These are phyloP conservation scores for Fusarium nygamai DNA, from an alignment of 2,329 filamentous ascomycete genomes.

Conservation along the genomic window DNA sequence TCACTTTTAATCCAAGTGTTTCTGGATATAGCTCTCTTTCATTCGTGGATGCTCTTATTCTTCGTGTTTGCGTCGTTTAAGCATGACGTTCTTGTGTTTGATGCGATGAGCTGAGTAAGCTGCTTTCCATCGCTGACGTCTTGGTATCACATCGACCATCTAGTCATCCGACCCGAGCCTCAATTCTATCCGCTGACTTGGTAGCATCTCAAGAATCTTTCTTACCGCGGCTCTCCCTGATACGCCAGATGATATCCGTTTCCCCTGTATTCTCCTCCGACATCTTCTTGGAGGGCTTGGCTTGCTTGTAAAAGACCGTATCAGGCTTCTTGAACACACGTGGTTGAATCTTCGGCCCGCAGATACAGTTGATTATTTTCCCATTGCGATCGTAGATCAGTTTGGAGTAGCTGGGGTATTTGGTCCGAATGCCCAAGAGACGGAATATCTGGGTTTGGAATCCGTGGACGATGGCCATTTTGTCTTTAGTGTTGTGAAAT, in stretches of 20 bases:
- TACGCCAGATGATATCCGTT: background rate
- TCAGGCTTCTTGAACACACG: background rate
- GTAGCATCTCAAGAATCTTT: background rate
- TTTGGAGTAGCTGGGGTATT: background rate
- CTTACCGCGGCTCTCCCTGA: background rate
- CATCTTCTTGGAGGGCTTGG: background rate
- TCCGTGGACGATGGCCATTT: background rate
- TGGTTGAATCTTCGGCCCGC: background rate
- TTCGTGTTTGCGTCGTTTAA: fast-evolving
- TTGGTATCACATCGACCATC: background rate
- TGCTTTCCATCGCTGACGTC: background rate
- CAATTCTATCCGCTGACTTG: no score
- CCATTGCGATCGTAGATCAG: background rate
- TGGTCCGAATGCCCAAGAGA: background rate
- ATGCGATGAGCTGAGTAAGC: background rate
- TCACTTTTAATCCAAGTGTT: fast-evolving
- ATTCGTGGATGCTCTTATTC: background rate
- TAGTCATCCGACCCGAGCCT: no score
- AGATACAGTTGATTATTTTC: background rate
- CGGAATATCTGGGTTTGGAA: background rate
- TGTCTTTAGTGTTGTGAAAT: background rate
- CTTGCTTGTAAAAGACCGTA: background rate
- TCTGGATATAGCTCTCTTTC: background rate
- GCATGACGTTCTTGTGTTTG: background rate
- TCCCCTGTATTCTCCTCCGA: background rate